Conservation (phyloP, 2,329 filamentous ascomycete genomes). For the Aureobasidium pullulans region DNA sequence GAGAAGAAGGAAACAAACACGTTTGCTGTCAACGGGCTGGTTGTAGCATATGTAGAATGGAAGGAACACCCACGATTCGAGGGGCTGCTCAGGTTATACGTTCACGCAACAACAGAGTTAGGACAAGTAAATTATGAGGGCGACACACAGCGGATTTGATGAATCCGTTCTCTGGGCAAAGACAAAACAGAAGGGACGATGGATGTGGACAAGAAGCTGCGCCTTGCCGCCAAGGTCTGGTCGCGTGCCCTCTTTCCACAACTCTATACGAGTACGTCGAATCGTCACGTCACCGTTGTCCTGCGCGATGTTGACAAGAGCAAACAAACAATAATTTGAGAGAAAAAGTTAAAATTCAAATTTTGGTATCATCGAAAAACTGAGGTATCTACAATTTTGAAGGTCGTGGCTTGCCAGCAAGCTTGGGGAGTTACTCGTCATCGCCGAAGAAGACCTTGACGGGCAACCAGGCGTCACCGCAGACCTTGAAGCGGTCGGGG, state of each 20-base stretch:
- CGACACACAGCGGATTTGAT: neutral
- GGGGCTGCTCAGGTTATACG: neutral
- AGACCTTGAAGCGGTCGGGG: conserved; percentile 75
- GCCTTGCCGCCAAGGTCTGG: conserved; percentile 2
- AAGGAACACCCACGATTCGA: neutral
- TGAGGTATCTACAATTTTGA: neutral
- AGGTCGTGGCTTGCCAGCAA: conserved; percentile 9
- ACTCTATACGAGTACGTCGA: neutral
- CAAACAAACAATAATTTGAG: neutral
- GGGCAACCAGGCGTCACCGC: conserved; percentile 65
- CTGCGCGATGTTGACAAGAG: neutral
- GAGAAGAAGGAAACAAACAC: neutral
- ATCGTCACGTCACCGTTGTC: neutral
- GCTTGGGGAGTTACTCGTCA: conserved; percentile 54
- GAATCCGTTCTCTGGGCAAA: neutral
- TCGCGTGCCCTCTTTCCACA: conserved; percentile 1
- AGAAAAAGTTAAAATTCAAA: neutral
- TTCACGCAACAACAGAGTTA: neutral
- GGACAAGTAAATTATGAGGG: neutral
- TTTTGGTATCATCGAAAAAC: neutral
- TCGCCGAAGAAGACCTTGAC: conserved; percentile 77
- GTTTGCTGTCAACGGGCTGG: neutral
- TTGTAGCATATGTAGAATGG: neutral
- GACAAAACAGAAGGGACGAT: neutral
- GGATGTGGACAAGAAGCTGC: neutral